Evolutionary conservation across 139 green algal genomes (phyloP), one percentile per base, ranked within the genome.

Genomic region (Chlamydomonas schloesseri): DNA sequence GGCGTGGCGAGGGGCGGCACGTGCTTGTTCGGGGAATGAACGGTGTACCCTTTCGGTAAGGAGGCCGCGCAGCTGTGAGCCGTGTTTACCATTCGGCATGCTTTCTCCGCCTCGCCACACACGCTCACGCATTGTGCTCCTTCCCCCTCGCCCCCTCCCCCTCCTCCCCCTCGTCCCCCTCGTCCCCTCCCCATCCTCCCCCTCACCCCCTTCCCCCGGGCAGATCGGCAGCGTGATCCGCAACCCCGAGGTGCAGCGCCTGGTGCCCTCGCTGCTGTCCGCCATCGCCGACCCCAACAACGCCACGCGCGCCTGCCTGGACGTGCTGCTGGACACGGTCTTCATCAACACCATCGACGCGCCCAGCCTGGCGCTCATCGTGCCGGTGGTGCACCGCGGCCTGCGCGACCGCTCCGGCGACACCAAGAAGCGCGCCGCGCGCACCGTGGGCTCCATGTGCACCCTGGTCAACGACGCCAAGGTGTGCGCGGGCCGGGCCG

Each of bases 341-440:
- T 99, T 99, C 81, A 92, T 99, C 60, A 99, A 99, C 94, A 98
- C 96, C 24, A 95, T 99, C 18, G 98, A 98, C 79, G 96, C 97
- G 47, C 86, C 95, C n/a, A 97, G 93, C 46, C 91, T 99, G 73
- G 97, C 98, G 13, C 94, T 99, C 67, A 96, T 99, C 85, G 91
- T 99, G 82, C 98, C 98, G 23, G 96, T 99, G 6, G 91, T 99
- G 50, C 92, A 97, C 87, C 88, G 96, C 31, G 95, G 97, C 69
- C 92, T 99, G 78, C 87, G 95, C 14, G 97, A 99, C 84, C 92
- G 96, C 24, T 96, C 87, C 57, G 95, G 96, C 26, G 97, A 99
- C 75, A 95, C 93, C 60, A 99, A 99, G 94, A 98, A 98, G 91
- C 92, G 95, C 1, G 97, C 98, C 0, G 96, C 94, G 0, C 94